A percentile compares a stretch with the other conserved stretches of the same genome.
These are phyloP conservation scores for Monilinia aucupariae DNA, from an alignment of 2,329 filamentous ascomycete genomes.

Conservation along the genomic window DNA sequence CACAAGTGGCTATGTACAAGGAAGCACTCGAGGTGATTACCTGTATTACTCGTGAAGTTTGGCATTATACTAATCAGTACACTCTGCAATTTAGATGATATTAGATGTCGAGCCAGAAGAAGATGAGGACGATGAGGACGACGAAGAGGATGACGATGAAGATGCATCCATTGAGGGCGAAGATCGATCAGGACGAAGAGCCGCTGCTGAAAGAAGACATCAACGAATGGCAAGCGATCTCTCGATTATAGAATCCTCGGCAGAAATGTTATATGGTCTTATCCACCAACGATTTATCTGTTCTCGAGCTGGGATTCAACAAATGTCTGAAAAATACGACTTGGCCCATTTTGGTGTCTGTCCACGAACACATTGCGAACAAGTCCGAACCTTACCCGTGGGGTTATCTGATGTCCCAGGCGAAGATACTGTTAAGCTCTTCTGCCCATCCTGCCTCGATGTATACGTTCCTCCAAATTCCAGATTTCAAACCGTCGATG, in stretches of 20 bases:
- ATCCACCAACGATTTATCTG: constrained; percentile 99
- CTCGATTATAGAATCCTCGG: constrained; percentile 91
- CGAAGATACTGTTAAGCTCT: constrained; percentile 96
- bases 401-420: constrained; percentile 92
- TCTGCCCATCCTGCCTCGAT: constrained; percentile 93
- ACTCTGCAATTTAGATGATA: constrained; percentile 64
- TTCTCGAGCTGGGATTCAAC: constrained; percentile 90
- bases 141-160: constrained; percentile 62
- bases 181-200: constrained; percentile 43
- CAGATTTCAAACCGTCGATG: constrained; percentile 93
- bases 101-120: constrained; percentile 96
- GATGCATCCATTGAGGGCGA: constrained; percentile 62
- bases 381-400: constrained; percentile 84
- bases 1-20: constrained; percentile 97
- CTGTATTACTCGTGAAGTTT: background rate
- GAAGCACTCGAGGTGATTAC: constrained; percentile 75
- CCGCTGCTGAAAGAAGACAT: constrained; percentile 63
- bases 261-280: constrained; percentile 95
- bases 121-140: constrained; percentile 76
- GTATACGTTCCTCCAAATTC: constrained; percentile 97
- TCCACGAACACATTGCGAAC: constrained; percentile 88
- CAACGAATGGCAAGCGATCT: constrained; percentile 86
- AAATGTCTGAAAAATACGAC: constrained; percentile 99
- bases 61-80: constrained; percentile 18
- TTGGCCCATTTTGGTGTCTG: constrained; percentile 92